Evolutionary conservation across 2,329 filamentous ascomycete genomes (phyloP).

Genomic region (Xylaria sp.): DNA sequence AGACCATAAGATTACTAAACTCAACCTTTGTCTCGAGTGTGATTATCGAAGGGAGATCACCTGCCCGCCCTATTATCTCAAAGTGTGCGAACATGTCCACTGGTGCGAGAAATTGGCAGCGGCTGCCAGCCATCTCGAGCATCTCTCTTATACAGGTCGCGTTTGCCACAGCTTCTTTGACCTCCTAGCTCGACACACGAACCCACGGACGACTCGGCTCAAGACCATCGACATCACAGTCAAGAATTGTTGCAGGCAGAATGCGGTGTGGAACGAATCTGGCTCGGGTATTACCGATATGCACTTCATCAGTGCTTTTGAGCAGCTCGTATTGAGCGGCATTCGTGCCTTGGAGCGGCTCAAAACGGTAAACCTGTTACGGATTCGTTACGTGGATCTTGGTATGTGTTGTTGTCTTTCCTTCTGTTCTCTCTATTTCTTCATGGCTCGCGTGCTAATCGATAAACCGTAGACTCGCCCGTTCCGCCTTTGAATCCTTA

Average conservation of each 20-base stretch:
- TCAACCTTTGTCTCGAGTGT: conserved; percentile 76
- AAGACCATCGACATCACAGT: conserved; percentile 77
- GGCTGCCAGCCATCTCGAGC: conserved; percentile 70
- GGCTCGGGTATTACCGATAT: conserved; percentile 78
- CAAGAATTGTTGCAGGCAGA: conserved; percentile 76
- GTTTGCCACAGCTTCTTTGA: conserved; percentile 77
- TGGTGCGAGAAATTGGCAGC: conserved; percentile 73
- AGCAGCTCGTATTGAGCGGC: conserved; percentile 72
- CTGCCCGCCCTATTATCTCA: conserved; percentile 70
- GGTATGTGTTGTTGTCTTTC: conserved; percentile 56
- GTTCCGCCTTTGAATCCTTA: conserved; percentile 78
- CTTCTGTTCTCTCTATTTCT: neutral
- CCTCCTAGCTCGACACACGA: conserved; percentile 61
- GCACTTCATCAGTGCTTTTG: conserved; percentile 77
- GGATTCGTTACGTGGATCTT: conserved; percentile 80
- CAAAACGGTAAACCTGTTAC: conserved; percentile 69
- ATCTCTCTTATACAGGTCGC: conserved; percentile 77
- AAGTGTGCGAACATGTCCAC: conserved; percentile 69
- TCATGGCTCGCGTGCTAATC: conserved; percentile 33
- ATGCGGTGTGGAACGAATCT: conserved; percentile 67
- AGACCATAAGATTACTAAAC: conserved; percentile 67
- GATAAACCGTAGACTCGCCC: conserved; percentile 66
- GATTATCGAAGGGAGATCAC: conserved; percentile 74
- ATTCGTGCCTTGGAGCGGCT: conserved; percentile 70
- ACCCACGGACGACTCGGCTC: conserved; percentile 62